phyloP scores from a whole-genome alignment of 169 alveolate genomes.

The Plasmodium sp. region DNA sequence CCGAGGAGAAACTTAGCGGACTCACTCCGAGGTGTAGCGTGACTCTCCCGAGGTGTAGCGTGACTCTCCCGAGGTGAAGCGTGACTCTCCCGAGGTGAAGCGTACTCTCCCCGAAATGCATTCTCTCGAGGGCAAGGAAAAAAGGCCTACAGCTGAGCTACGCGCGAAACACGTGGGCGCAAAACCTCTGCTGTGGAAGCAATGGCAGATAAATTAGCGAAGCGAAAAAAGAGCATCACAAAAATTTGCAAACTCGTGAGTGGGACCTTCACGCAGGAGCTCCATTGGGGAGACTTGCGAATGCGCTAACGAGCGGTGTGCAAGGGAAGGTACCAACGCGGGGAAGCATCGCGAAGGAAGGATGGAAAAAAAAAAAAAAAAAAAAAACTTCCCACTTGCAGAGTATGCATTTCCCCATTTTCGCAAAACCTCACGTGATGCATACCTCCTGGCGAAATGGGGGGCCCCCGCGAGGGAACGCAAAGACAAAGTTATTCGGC shows the following conservation, averaged over 20 bases:
- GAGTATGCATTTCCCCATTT: not conserved
- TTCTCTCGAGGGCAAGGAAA: not conserved
- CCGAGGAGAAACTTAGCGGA: not conserved
- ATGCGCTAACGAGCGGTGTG: not conserved
- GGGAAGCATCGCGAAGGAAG: not conserved
- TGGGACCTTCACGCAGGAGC: not conserved
- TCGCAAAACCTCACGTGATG: not conserved
- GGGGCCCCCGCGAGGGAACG: not conserved
- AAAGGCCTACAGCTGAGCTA: not conserved
- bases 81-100: not conserved
- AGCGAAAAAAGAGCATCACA: not conserved
- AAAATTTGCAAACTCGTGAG: not conserved
- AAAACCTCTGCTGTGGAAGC: not conserved
- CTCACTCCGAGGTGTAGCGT: too few relatives aligned
- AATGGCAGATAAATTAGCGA: not conserved
- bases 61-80: not conserved
- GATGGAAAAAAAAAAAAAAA: slow-evolving; percentile 5
- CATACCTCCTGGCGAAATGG: not conserved
- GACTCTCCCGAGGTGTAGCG: not conserved
- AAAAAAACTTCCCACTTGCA: not conserved
- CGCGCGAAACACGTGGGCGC: not conserved
- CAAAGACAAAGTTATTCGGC: not conserved
- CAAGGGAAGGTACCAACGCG: not conserved
- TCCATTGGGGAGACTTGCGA: not conserved
- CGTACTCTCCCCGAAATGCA: not conserved